Conservation (phyloP, 805 yeast species). For the Isabelozyma rhagii region DNA sequence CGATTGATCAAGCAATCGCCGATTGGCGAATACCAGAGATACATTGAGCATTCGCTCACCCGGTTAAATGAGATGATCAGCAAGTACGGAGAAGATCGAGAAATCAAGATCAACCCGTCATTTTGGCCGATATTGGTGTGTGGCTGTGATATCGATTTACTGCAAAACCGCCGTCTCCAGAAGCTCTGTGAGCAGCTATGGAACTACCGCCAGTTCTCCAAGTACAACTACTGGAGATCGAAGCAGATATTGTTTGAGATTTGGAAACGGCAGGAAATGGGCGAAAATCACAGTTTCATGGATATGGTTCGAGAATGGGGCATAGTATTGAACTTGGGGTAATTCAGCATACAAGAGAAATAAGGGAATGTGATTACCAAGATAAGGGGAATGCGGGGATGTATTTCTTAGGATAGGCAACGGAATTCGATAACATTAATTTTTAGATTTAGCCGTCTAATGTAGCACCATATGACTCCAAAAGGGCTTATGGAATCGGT, state of each 20-base stretch:
- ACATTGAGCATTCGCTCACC: constrained; percentile 29
- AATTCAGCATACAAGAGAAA: too few species aligned
- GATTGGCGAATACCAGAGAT: constrained; percentile 29
- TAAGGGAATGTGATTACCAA: too few species aligned
- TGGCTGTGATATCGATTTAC: constrained; percentile 19
- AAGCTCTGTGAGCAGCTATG: constrained; percentile 20
- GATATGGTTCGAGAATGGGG: constrained; percentile 58
- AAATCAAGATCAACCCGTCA: constrained; percentile 31
- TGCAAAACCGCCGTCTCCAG: neutral
- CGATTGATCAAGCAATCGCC: constrained; percentile 44
- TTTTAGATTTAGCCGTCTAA: too few species aligned
- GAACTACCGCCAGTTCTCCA: constrained; percentile 20
- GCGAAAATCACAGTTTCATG: constrained; percentile 44
- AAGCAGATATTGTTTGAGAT: constrained; percentile 53
- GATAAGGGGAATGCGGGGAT: too few species aligned
- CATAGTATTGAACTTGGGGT: constrained; percentile 34
- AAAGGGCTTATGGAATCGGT: too few species aligned
- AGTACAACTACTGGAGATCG: constrained; percentile 49
- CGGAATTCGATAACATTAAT: too few species aligned
- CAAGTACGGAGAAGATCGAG: constrained; percentile 6
- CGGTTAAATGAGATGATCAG: constrained; percentile 28
- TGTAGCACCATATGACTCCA: too few species aligned
- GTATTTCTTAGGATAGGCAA: too few species aligned
- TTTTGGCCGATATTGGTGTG: constrained; percentile 50
- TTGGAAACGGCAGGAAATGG: constrained; percentile 42